Evolutionary conservation across 306 rosid species (phyloP), one percentile per base, ranked within the genome.

Genomic region (Fragaria iinumae): DNA sequence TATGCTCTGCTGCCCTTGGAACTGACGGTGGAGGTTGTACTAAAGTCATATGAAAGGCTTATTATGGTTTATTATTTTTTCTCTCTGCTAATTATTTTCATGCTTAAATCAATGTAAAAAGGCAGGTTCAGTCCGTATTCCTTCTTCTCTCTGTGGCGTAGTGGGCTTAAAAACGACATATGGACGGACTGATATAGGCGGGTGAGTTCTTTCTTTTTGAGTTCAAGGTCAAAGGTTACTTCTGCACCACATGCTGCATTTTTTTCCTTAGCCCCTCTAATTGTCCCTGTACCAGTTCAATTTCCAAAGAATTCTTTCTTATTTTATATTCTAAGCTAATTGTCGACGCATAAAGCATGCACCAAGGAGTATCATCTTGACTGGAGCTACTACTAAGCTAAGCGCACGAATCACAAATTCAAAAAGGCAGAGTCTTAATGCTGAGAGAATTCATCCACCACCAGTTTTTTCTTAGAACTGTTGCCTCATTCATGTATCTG

Each of bases 11-110:
- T 52, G 96, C 98, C 29, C 89, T 94, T 77, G 97, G 98, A 80
- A 94, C 97, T 45, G 98, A 92, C 69, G 97, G 97, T 10, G 98
- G 98, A 94, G 98, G 98, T 94, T 87, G 91, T 76, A 75, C 69
- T 67, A 39, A 11, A 6, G 0, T 6, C 75, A 64, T 67, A 60
- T 75, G 73, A 71, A 78, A 75, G 57, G 49, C 34, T 56, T 78
- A 17, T 32, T 79, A 62, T 67, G 80, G 65, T 68, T 50, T 80
- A 18, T 68, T 29, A 62, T 45, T 69, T 21, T 29, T 5, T 5
- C 57, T 64, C 59, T 65, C 57, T 76, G 78, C 67, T 79, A 67
- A 56, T 73, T 53, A 11, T 63, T n/a, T 55, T 23, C 20, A 65
- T 70, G 63, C 76, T 82, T 68, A 32, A 53, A 55, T 41, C 71